Evolutionary conservation across 2,329 filamentous ascomycete genomes (phyloP).

Genomic region (Neoascochyta sp.): DNA sequence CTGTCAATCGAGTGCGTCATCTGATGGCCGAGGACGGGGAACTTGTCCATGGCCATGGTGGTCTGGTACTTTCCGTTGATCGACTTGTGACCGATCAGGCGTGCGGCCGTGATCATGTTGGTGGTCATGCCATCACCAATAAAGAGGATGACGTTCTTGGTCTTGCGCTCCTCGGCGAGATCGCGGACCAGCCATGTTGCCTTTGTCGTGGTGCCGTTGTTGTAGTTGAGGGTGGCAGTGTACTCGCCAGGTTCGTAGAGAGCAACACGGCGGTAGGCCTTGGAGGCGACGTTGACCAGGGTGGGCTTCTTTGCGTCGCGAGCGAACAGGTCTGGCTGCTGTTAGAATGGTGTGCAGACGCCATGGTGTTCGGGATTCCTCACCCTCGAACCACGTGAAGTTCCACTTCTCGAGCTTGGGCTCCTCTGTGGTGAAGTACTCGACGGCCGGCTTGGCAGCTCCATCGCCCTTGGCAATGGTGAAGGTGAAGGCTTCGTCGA

Average conservation of each 20-base stretch:
- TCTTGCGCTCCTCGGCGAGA: conserved; percentile 64
- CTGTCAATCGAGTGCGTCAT: conserved; percentile 83
- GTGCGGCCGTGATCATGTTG: conserved; percentile 76
- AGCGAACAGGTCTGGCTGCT: conserved; percentile 63
- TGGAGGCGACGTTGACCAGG: conserved; percentile 74
- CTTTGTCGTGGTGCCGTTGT: conserved; percentile 65
- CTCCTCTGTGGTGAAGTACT: conserved; percentile 68
- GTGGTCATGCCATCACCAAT: conserved; percentile 70
- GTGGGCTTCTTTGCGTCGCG: conserved; percentile 65
- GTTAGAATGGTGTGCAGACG: background rate
- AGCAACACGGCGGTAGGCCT: conserved; percentile 71
- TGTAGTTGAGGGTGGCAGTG: conserved; percentile 71
- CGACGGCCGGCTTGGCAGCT: conserved; percentile 54
- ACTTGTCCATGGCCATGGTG: conserved; percentile 72
- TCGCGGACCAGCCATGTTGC: conserved; percentile 76
- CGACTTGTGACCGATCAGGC: conserved; percentile 74
- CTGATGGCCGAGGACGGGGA: conserved; percentile 81
- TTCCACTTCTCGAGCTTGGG: conserved; percentile 75
- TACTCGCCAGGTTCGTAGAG: conserved; percentile 78
- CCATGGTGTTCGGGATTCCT: conserved; percentile 7
- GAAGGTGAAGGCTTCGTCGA: conserved; percentile 72
- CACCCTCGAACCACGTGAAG: conserved; percentile 77
- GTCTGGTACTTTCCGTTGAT: conserved; percentile 82
- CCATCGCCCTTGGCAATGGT: conserved; percentile 64
- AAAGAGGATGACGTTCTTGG: conserved; percentile 83